Base-by-base conservation (phyloP, 805 yeast species). In the Saturnispora halmiae region DNA sequence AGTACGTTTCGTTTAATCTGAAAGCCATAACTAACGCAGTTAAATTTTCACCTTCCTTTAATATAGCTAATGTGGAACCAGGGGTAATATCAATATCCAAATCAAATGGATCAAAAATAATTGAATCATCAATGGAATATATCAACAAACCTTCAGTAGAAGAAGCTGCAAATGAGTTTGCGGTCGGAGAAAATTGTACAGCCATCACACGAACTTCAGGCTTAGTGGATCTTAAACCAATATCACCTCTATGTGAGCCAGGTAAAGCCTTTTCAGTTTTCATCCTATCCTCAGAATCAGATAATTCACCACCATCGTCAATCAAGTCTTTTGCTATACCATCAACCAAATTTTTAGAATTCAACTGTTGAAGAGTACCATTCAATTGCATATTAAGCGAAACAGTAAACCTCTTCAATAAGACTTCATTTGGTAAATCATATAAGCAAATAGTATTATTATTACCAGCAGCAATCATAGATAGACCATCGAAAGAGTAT, bases 1-100 rank as follows among this genome's bases (percentile, higher is more conserved):
- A 64, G 51, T 79, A 74, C 9, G 61, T 64, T 56, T 92, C 98
- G 56, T 92, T 92, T 45, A 92, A 70, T 59, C 98, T 72, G 71
- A 92, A 87, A 0, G 96, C 76, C 96, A 92, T 87, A 11, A 88
- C 83, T 43, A 90, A 61, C 0, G 96, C 90, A 31, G 75, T 74
- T 51, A 88, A 64, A 58, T 77, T 85, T 40, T 77, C 80, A 40
- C 68, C 69, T 37, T 77, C 80, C 6, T 63, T 49, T 31, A 88
- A 63, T 6, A 77, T 72, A 41, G 75, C 80, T 26, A 75, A 43
- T 0, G 87, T 80, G 4, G 82, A 65, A 34, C 76, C 82, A 1
- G 95, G 94, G 0, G 98, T 92, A 22, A 90, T 77, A 52, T 92
- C 97, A 35, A 87, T 67, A 56, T 90, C 97, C 55, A 92, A 70